These are phyloP conservation scores for Trichoderma reesei DNA, from an alignment of 495 filamentous ascomycete species.

Conservation along the genomic window DNA sequence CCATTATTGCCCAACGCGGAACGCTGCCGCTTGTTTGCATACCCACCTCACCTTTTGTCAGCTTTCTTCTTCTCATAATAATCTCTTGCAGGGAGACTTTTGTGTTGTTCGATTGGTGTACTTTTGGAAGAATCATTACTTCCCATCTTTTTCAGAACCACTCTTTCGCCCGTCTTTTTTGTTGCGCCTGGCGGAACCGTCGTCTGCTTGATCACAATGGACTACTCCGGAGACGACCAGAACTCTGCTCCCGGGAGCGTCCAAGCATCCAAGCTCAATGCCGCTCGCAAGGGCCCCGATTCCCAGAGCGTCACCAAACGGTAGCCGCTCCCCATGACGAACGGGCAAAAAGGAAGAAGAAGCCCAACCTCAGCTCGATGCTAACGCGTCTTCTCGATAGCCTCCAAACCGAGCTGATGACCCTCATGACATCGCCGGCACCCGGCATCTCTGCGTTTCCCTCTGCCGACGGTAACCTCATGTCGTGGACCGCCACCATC, in stretches of 20 bases:
- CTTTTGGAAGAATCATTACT: not conserved
- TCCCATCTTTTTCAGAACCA: not conserved
- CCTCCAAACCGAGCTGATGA: conserved; percentile 93
- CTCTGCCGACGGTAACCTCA: conserved; percentile 77
- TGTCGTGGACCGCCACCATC: conserved; percentile 89
- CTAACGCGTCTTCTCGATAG: conserved; percentile 36
- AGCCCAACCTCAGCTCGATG: conserved; percentile 6
- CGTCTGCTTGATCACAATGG: conserved; percentile 32
- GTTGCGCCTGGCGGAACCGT: not conserved
- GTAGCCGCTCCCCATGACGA: conserved; percentile 28
- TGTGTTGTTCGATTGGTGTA: not conserved
- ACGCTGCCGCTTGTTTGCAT: conserved; percentile 11
- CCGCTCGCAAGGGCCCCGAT: conserved; percentile 44
- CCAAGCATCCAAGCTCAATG: conserved; percentile 47
- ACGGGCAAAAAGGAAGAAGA: not conserved
- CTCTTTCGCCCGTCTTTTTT: conserved; percentile 8
- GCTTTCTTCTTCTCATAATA: not conserved
- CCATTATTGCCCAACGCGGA: conserved; percentile 1
- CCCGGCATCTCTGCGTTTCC: conserved; percentile 95
- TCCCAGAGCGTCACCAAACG: conserved; percentile 72
- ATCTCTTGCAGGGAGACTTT: not conserved
- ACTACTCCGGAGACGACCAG: conserved; percentile 61
- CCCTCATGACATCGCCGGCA: conserved; percentile 88
- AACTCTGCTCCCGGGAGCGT: conserved; percentile 55
- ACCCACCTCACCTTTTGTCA: not conserved